A percentile compares a stretch with the other conserved stretches of the same genome.
Evolutionary conservation across 257 asterid genomes (phyloP).

Genomic region (Primulina huaijiensis): DNA sequence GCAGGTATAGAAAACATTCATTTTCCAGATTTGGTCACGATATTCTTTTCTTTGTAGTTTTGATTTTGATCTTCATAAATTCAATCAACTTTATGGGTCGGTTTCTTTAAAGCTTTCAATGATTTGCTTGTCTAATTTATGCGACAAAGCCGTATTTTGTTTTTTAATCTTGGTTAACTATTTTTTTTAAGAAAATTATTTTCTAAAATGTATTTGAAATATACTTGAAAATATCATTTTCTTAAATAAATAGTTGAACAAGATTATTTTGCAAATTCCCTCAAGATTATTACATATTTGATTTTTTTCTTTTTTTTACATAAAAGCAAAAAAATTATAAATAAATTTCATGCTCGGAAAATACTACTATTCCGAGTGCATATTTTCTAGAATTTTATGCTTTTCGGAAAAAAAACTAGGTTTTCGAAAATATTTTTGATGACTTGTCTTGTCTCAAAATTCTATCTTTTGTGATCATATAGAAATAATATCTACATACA

Average conservation of each 20-base stretch:
- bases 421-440: conserved; percentile 9
- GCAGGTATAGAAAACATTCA: conserved; percentile 37
- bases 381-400: background rate
- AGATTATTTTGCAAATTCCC: background rate
- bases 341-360: background rate
- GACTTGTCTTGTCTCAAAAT: background rate
- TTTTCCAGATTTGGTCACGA: conserved; percentile 42
- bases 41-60: conserved; percentile 25
- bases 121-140: conserved; percentile 41
- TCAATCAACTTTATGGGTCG: conserved; percentile 37
- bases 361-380: background rate
- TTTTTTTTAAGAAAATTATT: too few species aligned
- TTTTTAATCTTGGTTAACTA: too few species aligned
- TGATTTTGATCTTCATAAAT: conserved; percentile 18
- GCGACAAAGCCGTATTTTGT: conserved; percentile 24
- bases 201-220: too few species aligned
- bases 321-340: background rate
- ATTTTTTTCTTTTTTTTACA: background rate
- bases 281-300: conserved; percentile 30
- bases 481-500: background rate
- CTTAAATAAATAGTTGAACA: too few species aligned
- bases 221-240: too few species aligned
- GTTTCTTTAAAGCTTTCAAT: conserved; percentile 43
- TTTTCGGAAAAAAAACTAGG: background rate
- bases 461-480: background rate